Evolutionary conservation across 768 basidiomycete species (phyloP), one percentile per base, ranked within the genome.

Genomic region (Filobasidium wieringae): DNA sequence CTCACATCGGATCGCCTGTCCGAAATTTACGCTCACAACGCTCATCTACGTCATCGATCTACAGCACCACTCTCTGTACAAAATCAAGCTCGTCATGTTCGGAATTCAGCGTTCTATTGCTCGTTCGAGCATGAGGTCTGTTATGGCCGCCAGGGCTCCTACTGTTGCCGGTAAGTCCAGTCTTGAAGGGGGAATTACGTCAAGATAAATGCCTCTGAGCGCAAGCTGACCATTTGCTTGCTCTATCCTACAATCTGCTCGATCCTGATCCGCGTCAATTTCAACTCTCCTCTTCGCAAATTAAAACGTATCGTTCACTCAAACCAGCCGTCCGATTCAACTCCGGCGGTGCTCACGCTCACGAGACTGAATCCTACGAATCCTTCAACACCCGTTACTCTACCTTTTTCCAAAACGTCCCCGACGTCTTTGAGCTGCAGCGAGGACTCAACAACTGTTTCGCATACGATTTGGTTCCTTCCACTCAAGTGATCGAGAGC

Each of bases 381-480:
- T 81, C 86, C 43, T 96, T 97, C 80, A 88, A 87, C 68, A 81
- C 84, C 61, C 88, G 93, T 72, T 96, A 96, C 77, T 84, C 90
- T 70, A 79, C 79, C 64, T 99, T 99, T 77, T 99, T 99, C 81
- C 77, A 87, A 71, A 80, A 82, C 56, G 90, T 89, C 50, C 84
- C 90, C 71, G 95, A 99, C 77, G 81, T 96, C 58, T 99, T 99
- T 72, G 95, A 99, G 79, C 86, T 99, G 63, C 93, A 99, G 77
- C 88, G 95, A 51, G 95, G 95, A 36, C 79, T 99, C 68, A 97
- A 99, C 80, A 99, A 99, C 81, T 96, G 92, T 79, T 99, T 99
- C 74, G 88, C 95, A 2, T 93, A 97, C 75, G 95, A 99, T 75
- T 82, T 74, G 32, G 68, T 74, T 27, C 73, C 73, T 22, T 63